Percentiles rank a stretch among this genome's conserved stretches.
Conservation (phyloP, 2,329 filamentous ascomycete genomes). For the Ophiostoma piceae region DNA sequence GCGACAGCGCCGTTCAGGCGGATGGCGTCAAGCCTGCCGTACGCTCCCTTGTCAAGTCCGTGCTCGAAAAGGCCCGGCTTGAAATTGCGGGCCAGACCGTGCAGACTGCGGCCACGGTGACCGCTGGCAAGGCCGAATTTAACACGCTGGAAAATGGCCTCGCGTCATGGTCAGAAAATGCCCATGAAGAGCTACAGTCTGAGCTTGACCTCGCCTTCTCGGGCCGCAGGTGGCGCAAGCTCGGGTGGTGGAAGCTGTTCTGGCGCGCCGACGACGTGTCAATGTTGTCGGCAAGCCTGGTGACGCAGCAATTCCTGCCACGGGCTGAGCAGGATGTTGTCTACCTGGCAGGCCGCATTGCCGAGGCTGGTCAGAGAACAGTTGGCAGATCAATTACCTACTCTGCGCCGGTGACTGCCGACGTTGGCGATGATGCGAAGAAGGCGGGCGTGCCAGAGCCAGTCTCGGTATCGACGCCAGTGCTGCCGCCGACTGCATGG, state of each 20-base stretch:
- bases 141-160: slow-evolving; percentile 54
- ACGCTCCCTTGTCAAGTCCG: slow-evolving; percentile 59
- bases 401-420: slow-evolving; percentile 27
- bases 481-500: slow-evolving; percentile 49
- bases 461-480: not conserved
- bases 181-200: slow-evolving; percentile 76
- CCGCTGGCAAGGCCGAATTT: slow-evolving; percentile 35
- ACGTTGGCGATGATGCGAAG: slow-evolving; percentile 16
- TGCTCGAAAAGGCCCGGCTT: slow-evolving; percentile 49
- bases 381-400: slow-evolving; percentile 26
- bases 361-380: slow-evolving; percentile 29
- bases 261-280: slow-evolving; percentile 91
- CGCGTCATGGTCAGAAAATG: slow-evolving; percentile 67
- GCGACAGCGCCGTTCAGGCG: slow-evolving; percentile 39
- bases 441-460: not conserved
- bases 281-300: slow-evolving; percentile 73
- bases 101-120: not conserved
- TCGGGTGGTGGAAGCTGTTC: slow-evolving; percentile 92
- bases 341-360: slow-evolving; percentile 65
- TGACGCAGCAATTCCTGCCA: slow-evolving; percentile 70
- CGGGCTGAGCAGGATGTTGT: slow-evolving; percentile 76
- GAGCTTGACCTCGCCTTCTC: slow-evolving; percentile 73
- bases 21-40: slow-evolving; percentile 59
- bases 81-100: slow-evolving; percentile 32
- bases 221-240: slow-evolving; percentile 69